Evolutionary conservation across 192 early-diverging fungal genomes (phyloP).

Genomic region (Backusella parvicylindrica): DNA sequence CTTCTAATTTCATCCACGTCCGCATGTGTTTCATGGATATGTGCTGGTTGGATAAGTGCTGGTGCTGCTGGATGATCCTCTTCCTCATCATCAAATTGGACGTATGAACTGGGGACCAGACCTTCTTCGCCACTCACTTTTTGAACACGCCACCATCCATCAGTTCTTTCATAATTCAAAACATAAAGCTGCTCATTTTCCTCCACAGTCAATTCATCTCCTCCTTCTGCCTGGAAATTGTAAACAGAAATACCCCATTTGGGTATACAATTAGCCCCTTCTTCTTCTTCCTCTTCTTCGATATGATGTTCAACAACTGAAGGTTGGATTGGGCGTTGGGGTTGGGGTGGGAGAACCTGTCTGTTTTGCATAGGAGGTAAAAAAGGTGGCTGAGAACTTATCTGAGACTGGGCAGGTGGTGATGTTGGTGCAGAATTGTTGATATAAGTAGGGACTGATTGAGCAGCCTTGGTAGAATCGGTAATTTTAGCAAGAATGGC

Average conservation of each 20-base stretch:
- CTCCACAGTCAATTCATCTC: constrained; percentile 82
- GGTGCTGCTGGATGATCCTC: constrained; percentile 18
- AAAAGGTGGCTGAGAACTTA: neutral
- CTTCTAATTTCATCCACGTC: constrained; percentile 4
- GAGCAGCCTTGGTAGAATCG: constrained; percentile 54
- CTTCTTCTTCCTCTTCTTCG: constrained; percentile 25
- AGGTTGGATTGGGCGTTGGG: neutral
- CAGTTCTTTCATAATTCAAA: constrained; percentile 72
- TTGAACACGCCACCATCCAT: constrained; percentile 88
- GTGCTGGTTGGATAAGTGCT: constrained; percentile 18
- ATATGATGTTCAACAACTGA: constrained; percentile 23
- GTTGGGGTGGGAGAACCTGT: neutral
- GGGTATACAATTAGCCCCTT: constrained; percentile 15
- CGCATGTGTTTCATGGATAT: constrained; percentile 3
- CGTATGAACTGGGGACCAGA: constrained; percentile 83
- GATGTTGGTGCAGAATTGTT: constrained; percentile 9
- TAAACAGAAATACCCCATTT: constrained; percentile 60
- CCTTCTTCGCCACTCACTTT: constrained; percentile 57
- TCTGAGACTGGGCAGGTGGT: constrained; percentile 13
- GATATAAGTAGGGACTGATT: constrained; percentile 16
- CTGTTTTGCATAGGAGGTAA: constrained; percentile 9
- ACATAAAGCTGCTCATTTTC: constrained; percentile 85
- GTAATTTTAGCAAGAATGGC: constrained; percentile 60
- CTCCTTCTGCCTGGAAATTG: constrained; percentile 77
- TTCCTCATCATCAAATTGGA: constrained; percentile 45